These are phyloP conservation scores for Colletotrichum eleusines DNA, from an alignment of 2,329 filamentous ascomycete species.

Conservation along the genomic window DNA sequence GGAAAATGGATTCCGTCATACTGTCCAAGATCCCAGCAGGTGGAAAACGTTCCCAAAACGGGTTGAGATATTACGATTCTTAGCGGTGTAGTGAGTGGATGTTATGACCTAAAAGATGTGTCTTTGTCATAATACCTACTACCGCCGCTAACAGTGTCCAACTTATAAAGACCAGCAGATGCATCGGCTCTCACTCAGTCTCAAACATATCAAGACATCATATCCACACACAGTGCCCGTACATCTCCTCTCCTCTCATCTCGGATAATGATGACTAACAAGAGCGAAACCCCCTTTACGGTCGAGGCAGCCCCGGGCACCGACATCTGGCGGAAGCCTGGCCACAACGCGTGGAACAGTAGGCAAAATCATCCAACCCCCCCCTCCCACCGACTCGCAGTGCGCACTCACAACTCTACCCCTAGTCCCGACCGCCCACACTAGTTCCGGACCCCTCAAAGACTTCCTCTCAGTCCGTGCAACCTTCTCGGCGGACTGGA, in stretches of 20 bases:
- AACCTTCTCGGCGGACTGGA: conserved; percentile 72
- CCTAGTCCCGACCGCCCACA: conserved; percentile 47
- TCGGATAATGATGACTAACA: not conserved
- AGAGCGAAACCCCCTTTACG: conserved; percentile 53
- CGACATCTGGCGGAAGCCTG: conserved; percentile 81
- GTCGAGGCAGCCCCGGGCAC: conserved; percentile 70
- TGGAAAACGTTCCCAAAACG: too few species aligned
- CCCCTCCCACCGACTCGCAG: not conserved
- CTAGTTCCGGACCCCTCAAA: conserved; percentile 59
- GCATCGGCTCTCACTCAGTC: not conserved
- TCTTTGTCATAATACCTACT: too few species aligned
- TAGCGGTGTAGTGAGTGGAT: too few species aligned
- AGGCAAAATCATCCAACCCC: conserved; percentile 16
- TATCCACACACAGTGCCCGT: not conserved
- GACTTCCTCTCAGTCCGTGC: conserved; percentile 72
- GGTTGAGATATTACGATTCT: too few species aligned
- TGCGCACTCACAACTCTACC: conserved; percentile 35
- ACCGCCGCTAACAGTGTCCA: not conserved
- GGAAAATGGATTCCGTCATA: not conserved
- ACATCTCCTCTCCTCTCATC: not conserved
- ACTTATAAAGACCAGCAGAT: not conserved
- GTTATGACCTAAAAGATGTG: too few species aligned
- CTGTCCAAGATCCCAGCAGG: too few species aligned
- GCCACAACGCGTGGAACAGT: conserved; percentile 72
- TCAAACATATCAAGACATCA: not conserved